These are phyloP conservation scores for Colletotrichum euphorbiae DNA, from an alignment of 2,329 filamentous ascomycete genomes.

Conservation along the genomic window DNA sequence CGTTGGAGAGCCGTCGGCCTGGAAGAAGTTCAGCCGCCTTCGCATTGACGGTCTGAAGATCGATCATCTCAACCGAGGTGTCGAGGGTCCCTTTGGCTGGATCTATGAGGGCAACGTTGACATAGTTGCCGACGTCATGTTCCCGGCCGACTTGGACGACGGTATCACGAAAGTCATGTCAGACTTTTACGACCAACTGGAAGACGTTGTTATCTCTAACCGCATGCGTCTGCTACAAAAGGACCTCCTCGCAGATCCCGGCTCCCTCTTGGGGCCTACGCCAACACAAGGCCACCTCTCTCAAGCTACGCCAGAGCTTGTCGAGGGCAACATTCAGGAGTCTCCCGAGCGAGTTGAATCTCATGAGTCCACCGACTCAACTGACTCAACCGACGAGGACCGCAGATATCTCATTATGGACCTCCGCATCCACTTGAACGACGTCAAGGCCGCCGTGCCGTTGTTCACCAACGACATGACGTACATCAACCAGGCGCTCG, in stretches of 20 bases:
- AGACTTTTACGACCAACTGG: conserved; percentile 96
- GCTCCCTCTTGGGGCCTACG: conserved; percentile 43
- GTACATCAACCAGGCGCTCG: conserved; percentile 95
- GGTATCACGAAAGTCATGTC: conserved; percentile 93
- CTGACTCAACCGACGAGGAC: conserved; percentile 59
- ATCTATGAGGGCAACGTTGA: conserved; percentile 98
- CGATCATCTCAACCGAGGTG: conserved; percentile 93
- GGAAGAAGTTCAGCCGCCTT: conserved; percentile 96
- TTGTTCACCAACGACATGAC: conserved; percentile 92
- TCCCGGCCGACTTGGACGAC: conserved; percentile 88
- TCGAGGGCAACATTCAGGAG: background rate
- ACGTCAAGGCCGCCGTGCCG: conserved; percentile 91
- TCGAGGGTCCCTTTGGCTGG: conserved; percentile 96
- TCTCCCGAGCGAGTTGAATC: conserved; percentile 3
- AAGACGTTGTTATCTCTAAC: conserved; percentile 88
- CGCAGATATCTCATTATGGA: conserved; percentile 92
- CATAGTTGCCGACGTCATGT: conserved; percentile 95
- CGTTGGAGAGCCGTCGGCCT: conserved; percentile 75
- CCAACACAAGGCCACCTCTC: conserved; percentile 50
- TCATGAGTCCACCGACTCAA: conserved; percentile 6
- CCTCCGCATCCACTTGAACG: conserved; percentile 92
- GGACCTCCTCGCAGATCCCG: conserved; percentile 46
- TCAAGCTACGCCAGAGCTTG: conserved; percentile 41
- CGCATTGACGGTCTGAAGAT: conserved; percentile 95
- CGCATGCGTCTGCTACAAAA: conserved; percentile 72